These are phyloP conservation scores for Ambrosia hybrid DNA, from an alignment of 140 eudicot species.

Conservation along the genomic window DNA sequence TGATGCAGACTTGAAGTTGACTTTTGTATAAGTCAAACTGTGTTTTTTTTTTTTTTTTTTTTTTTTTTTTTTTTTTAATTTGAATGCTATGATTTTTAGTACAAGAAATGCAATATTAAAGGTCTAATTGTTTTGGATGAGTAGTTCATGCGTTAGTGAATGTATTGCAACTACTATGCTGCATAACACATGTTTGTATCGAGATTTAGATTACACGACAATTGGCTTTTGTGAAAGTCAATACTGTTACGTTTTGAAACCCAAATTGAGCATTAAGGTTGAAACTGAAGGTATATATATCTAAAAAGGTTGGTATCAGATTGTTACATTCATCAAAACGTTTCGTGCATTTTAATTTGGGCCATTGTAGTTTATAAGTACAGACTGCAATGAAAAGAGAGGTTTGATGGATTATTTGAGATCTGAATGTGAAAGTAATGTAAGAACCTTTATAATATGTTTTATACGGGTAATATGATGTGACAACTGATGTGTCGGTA, in stretches of 20 bases:
- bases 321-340: neutral
- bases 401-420: neutral
- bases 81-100: neutral
- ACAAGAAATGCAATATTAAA: neutral
- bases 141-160: neutral
- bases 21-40: neutral
- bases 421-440: neutral
- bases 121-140: conserved; percentile 7
- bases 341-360: neutral
- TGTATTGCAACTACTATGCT: neutral
- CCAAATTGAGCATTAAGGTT: neutral
- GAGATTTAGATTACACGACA: neutral
- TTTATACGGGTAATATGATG: neutral
- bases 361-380: neutral
- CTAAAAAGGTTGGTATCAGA: neutral
- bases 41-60: neutral
- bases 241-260: neutral
- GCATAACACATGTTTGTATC: neutral
- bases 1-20: neutral
- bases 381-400: neutral
- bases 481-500: neutral
- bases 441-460: conserved; percentile 6
- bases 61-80: neutral
- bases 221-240: conserved; percentile 10
- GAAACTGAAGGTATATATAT: neutral